Conservation (phyloP, 805 yeast species). For the Yarrowia sp. region DNA sequence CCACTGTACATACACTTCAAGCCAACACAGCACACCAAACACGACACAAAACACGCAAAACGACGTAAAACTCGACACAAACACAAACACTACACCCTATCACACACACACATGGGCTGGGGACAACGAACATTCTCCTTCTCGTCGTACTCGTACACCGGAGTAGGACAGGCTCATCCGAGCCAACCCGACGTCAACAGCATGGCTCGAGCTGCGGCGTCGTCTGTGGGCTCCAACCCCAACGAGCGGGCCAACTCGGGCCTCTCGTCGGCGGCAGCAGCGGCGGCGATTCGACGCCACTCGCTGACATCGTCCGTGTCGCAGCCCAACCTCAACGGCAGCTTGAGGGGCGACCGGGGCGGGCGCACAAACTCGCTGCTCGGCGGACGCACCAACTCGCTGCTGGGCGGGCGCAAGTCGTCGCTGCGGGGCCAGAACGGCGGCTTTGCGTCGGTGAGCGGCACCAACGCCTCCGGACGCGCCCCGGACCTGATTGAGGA, state of each 20-base stretch:
- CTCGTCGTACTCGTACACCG: constrained; percentile 35
- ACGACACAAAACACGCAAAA: too few species aligned
- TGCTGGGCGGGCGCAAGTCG: constrained; percentile 21
- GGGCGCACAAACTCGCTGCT: constrained; percentile 11
- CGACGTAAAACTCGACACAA: too few species aligned
- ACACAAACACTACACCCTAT: not conserved
- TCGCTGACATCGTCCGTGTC: constrained; percentile 17
- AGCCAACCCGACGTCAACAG: constrained; percentile 38
- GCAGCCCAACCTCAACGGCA: constrained; percentile 13
- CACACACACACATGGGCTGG: constrained; percentile 21
- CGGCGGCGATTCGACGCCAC: constrained; percentile 41
- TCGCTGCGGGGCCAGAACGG: constrained; percentile 23
- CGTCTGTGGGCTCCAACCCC: constrained; percentile 36
- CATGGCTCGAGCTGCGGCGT: constrained; percentile 64
- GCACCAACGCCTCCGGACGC: constrained; percentile 17
- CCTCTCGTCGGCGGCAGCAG: constrained; percentile 40
- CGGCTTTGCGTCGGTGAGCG: constrained; percentile 18
- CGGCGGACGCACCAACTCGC: constrained; percentile 23
- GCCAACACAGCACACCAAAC: not conserved
- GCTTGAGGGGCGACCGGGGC: not conserved
- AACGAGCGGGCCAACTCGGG: constrained; percentile 27
- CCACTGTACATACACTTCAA: too few species aligned
- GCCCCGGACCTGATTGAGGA: constrained; percentile 9
- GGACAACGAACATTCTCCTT: constrained; percentile 26
- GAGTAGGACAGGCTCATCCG: constrained; percentile 36